Conservation (phyloP, 75 land plant genomes). For the Isoetes taiwanensis region DNA sequence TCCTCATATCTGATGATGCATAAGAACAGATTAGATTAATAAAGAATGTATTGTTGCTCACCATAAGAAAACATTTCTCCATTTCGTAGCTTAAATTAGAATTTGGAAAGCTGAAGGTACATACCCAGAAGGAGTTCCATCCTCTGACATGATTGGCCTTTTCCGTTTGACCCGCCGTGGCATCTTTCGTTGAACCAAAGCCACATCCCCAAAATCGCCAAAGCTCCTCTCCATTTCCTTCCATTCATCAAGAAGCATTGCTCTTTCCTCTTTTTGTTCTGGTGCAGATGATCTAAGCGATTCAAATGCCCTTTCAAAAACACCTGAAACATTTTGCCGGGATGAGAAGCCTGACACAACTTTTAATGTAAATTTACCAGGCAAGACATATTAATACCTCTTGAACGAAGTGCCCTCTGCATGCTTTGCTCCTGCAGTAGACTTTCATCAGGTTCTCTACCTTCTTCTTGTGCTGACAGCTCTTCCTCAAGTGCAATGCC, state of each 20-base stretch:
- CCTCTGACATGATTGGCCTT: slow-evolving; percentile 43
- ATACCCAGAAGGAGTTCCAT: slow-evolving; percentile 66
- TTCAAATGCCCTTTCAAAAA: slow-evolving; percentile 77
- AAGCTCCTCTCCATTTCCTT: slow-evolving; percentile 58
- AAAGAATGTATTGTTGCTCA: background rate
- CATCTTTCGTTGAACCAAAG: slow-evolving; percentile 51
- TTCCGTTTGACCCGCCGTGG: slow-evolving; percentile 71
- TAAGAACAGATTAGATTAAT: background rate
- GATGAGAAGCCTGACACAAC: background rate
- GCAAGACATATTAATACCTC: slow-evolving; percentile 26
- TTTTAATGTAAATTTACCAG: background rate
- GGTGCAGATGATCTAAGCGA: slow-evolving; percentile 53
- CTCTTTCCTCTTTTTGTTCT: slow-evolving; percentile 76
- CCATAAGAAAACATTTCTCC: background rate
- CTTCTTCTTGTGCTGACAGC: slow-evolving; percentile 17
- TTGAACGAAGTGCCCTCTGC: slow-evolving; percentile 32
- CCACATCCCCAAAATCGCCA: slow-evolving; percentile 61
- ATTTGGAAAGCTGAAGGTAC: slow-evolving; percentile 2
- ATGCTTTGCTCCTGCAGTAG: slow-evolving; percentile 11
- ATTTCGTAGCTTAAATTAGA: background rate
- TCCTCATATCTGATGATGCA: slow-evolving; percentile 75
- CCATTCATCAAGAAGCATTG: slow-evolving; percentile 88
- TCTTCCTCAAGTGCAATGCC: slow-evolving; percentile 41
- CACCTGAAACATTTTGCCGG: slow-evolving; percentile 29
- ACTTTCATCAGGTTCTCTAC: slow-evolving; percentile 22